Conservation (phyloP, 2,329 filamentous ascomycete species). For the Sclerotinia trifoliorum region DNA sequence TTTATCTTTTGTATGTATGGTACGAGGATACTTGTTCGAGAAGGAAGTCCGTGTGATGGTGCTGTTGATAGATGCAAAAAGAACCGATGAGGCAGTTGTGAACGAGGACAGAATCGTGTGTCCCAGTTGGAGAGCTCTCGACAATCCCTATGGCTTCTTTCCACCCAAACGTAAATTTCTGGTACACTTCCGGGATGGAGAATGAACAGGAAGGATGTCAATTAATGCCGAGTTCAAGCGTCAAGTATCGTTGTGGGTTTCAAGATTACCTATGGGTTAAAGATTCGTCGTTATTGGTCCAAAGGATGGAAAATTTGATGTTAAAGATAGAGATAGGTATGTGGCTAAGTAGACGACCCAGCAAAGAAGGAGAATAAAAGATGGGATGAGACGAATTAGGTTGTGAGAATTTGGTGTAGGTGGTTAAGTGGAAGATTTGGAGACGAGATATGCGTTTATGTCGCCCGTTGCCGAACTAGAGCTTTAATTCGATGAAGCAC, state of each 20-base stretch:
- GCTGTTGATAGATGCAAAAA: neutral
- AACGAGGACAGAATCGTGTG: conserved; percentile 3
- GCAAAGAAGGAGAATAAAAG: conserved; percentile 16
- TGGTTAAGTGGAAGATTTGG: conserved; percentile 18
- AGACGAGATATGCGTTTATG: conserved; percentile 23
- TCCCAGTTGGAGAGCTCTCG: conserved; percentile 5
- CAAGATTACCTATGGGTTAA: conserved; percentile 13
- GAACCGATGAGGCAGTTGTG: conserved; percentile 15
- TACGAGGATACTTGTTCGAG: neutral
- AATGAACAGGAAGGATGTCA: neutral
- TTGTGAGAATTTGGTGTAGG: conserved; percentile 12
- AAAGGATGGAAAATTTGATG: neutral
- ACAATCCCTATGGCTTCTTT: conserved; percentile 4
- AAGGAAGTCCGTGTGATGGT: neutral
- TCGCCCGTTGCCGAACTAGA: conserved; percentile 21
- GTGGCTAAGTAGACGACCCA: conserved; percentile 16
- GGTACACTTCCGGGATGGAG: conserved; percentile 10
- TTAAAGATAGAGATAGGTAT: conserved; percentile 12
- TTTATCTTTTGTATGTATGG: neutral
- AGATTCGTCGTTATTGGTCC: conserved; percentile 6
- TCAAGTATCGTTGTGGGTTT: conserved; percentile 17
- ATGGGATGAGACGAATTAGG: conserved; percentile 22
- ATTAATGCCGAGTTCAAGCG: conserved; percentile 11
- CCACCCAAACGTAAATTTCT: conserved; percentile 14
- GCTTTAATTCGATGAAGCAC: conserved; percentile 23